A percentile compares a stretch with the other conserved stretches of the same genome.
Conservation (phyloP, 257 asterid genomes). For the Fraxinus quadrangulata region DNA sequence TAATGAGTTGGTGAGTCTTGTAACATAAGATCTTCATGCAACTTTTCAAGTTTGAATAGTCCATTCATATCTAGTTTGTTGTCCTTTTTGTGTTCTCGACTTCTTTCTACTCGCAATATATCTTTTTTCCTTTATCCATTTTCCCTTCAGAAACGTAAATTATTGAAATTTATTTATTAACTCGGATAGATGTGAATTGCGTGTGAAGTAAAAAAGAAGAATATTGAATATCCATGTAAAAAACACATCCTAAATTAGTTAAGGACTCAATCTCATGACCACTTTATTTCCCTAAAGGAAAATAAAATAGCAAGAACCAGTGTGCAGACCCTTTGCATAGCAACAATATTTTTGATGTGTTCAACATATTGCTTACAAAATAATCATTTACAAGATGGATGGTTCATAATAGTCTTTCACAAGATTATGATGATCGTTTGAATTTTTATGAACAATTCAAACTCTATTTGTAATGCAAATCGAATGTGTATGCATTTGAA, state of each 20-base stretch:
- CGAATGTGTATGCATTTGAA: not conserved
- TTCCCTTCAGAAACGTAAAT: too few relatives aligned
- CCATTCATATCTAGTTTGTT: slow-evolving; percentile 39
- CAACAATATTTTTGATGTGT: not conserved
- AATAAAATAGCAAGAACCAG: not conserved
- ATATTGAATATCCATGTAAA: too few relatives aligned
- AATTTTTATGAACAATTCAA: not conserved
- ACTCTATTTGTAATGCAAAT: not conserved
- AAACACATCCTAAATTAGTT: too few relatives aligned
- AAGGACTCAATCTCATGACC: not conserved
- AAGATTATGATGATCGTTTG: slow-evolving; percentile 4
- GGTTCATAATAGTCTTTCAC: slow-evolving; percentile 3
- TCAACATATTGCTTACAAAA: not conserved
- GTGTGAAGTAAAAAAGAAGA: not conserved
- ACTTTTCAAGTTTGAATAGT: slow-evolving; percentile 47
- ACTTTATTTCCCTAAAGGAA: not conserved
- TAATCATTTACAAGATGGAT: not conserved
- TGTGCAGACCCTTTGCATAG: not conserved
- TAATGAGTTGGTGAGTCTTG: slow-evolving; percentile 55
- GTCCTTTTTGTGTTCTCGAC: not conserved
- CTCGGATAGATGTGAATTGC: not conserved
- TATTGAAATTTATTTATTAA: not conserved
- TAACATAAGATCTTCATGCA: slow-evolving; percentile 47
- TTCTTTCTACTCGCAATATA: not conserved
- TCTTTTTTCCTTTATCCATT: not conserved